Percentiles rank a stretch among this genome's conserved stretches.
phyloP scores from a whole-genome alignment of 352 stramenopile species.

The Phytopythium mirpurense region DNA sequence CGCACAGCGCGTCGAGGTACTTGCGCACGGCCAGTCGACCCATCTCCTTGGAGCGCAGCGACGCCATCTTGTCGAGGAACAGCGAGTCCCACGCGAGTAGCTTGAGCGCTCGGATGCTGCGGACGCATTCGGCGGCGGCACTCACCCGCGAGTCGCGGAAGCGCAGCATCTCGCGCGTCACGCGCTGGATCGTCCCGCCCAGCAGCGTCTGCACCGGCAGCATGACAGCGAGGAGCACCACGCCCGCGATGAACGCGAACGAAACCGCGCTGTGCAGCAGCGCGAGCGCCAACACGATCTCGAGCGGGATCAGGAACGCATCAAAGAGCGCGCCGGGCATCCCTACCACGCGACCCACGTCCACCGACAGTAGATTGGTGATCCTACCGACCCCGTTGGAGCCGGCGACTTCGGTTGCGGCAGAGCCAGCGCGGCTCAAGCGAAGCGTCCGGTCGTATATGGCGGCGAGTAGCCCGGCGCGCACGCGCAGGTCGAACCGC shows the following conservation, averaged over 20 bases:
- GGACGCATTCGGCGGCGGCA: conserved; percentile 57
- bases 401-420: conserved; percentile 18
- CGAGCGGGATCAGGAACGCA: conserved; percentile 65
- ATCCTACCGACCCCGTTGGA: conserved; percentile 49
- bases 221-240: conserved; percentile 76
- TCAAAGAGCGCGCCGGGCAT: conserved; percentile 77
- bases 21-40: conserved; percentile 67
- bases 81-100: conserved; percentile 58
- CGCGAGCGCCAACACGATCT: conserved; percentile 72
- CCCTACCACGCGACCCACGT: conserved; percentile 62
- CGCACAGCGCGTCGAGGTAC: conserved; percentile 86
- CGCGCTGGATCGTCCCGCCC: conserved; percentile 67
- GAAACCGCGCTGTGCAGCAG: conserved; percentile 75
- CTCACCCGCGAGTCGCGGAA: conserved; percentile 81
- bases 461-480: conserved; percentile 56
- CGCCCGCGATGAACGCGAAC: conserved; percentile 77
- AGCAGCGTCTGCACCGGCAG: conserved; percentile 80
- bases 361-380: conserved; percentile 76
- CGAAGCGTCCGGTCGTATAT: conserved; percentile 63
- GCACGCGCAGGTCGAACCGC: conserved; percentile 69
- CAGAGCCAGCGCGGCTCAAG: conserved; percentile 16
- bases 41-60: conserved; percentile 59
- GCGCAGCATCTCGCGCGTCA: conserved; percentile 65
- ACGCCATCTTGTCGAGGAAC: conserved; percentile 43
- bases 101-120: conserved; percentile 77